Evolutionary conservation across 164 flowering plant genomes (phyloP).

Genomic region (Saururus chinensis): DNA sequence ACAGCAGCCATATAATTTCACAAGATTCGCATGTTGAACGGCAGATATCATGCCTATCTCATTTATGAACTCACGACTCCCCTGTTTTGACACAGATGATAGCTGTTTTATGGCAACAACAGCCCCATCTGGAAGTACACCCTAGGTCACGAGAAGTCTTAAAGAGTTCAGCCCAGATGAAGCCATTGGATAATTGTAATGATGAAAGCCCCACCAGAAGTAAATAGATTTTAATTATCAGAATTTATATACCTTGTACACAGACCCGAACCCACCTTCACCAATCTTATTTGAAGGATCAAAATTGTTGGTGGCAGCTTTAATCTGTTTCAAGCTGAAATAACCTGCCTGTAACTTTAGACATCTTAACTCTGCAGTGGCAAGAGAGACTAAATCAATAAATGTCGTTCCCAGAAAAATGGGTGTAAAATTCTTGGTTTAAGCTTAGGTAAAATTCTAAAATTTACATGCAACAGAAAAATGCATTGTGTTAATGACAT

Average conservation of each 20-base stretch:
- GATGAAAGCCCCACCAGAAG: too few relatives aligned
- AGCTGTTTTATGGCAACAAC: constrained; percentile 56
- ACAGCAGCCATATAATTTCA: constrained; percentile 70
- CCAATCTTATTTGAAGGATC: constrained; percentile 1
- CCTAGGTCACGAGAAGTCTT: constrained; percentile 5
- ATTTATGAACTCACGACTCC: constrained; percentile 56
- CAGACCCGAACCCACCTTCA: constrained; percentile 1
- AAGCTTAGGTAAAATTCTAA: too few relatives aligned
- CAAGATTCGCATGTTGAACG: constrained; percentile 66
- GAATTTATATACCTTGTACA: background rate
- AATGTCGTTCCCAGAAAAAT: background rate
- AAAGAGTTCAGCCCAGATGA: too few relatives aligned
- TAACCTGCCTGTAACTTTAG: background rate
- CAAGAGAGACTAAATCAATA: background rate
- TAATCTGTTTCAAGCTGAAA: background rate
- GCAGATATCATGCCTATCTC: constrained; percentile 59
- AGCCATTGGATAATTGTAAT: too few relatives aligned
- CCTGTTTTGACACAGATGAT: constrained; percentile 49
- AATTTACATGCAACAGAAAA: too few relatives aligned
- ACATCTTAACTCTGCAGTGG: background rate
- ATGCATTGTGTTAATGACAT: too few relatives aligned
- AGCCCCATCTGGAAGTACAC: constrained; percentile 33
- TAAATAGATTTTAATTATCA: background rate
- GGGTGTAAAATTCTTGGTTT: too few relatives aligned
- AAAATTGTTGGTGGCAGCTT: background rate